Conservation (phyloP, 192 early-diverging fungal species). For the Coemansia sp. region DNA sequence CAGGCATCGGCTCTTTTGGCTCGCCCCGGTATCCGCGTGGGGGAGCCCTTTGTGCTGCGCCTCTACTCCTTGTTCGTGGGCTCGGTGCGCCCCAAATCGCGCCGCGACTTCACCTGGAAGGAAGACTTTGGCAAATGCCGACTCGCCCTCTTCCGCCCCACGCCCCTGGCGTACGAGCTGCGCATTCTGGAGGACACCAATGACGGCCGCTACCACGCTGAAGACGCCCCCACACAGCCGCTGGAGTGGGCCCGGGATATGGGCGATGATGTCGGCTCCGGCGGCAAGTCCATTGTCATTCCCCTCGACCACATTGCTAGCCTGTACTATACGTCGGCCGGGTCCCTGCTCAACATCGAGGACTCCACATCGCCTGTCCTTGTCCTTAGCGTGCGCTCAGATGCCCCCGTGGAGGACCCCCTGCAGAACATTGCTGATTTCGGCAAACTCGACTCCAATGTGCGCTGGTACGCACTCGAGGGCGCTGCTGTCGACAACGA, state of each 20-base stretch:
- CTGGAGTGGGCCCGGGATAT: conserved; percentile 20
- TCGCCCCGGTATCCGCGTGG: conserved; percentile 23
- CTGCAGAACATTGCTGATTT: not conserved
- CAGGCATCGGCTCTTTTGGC: conserved; percentile 56
- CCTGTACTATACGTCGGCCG: conserved; percentile 74
- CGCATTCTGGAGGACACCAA: conserved; percentile 65
- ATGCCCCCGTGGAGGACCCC: not conserved
- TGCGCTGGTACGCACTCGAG: conserved; percentile 32
- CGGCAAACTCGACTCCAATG: conserved; percentile 34
- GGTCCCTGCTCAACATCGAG: conserved; percentile 74
- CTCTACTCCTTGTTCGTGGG: conserved; percentile 72
- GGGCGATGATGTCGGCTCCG: not conserved
- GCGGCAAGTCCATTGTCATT: conserved; percentile 30
- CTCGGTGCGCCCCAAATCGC: conserved; percentile 60
- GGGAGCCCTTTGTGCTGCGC: conserved; percentile 52
- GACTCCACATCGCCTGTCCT: conserved; percentile 67
- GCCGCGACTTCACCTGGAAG: conserved; percentile 75
- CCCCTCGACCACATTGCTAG: conserved; percentile 51
- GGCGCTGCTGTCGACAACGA: not conserved
- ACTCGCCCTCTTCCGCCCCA: conserved; percentile 34
- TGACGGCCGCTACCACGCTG: conserved; percentile 77
- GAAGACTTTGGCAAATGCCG: conserved; percentile 69
- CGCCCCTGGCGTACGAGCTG: conserved; percentile 55
- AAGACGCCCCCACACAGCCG: not conserved
- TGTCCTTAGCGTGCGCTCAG: conserved; percentile 61